A percentile compares a stretch with the other conserved stretches of the same genome.
Evolutionary conservation across 2,329 filamentous ascomycete species (phyloP).

Genomic region (Dactylella cylindrospora): DNA sequence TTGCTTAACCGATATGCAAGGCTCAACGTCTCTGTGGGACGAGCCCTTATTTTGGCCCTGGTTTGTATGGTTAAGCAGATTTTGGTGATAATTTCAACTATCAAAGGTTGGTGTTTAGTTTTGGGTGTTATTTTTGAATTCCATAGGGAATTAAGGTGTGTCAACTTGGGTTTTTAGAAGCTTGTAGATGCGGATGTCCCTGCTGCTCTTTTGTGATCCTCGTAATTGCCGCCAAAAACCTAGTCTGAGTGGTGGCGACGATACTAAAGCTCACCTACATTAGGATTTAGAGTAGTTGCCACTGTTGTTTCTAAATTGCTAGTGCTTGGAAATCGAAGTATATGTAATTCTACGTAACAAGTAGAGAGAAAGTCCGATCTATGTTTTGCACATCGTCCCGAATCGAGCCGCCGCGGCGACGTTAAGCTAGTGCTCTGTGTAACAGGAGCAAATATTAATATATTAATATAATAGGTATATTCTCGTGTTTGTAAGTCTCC

Average conservation of each 20-base stretch:
- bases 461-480: no score
- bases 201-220: constrained; percentile 19
- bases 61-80: background rate
- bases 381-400: no score
- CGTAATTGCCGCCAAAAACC: constrained; percentile 32
- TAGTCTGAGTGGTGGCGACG: constrained; percentile 14
- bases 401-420: no score
- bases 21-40: background rate
- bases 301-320: no score
- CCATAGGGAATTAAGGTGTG: constrained; percentile 31
- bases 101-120: constrained; percentile 1
- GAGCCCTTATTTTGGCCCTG: background rate
- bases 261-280: constrained; percentile 2
- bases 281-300: constrained; percentile 11
- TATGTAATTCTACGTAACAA: no score
- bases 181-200: constrained; percentile 13
- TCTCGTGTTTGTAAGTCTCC: no score
- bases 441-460: no score
- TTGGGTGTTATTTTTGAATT: constrained; percentile 5
- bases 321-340: no score
- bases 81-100: background rate
- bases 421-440: no score
- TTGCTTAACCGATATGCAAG: constrained; percentile 44
- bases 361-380: no score
- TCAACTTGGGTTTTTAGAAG: constrained; percentile 17